Base-by-base conservation (phyloP, 495 filamentous ascomycete genomes). In the Daldinia loculata region DNA sequence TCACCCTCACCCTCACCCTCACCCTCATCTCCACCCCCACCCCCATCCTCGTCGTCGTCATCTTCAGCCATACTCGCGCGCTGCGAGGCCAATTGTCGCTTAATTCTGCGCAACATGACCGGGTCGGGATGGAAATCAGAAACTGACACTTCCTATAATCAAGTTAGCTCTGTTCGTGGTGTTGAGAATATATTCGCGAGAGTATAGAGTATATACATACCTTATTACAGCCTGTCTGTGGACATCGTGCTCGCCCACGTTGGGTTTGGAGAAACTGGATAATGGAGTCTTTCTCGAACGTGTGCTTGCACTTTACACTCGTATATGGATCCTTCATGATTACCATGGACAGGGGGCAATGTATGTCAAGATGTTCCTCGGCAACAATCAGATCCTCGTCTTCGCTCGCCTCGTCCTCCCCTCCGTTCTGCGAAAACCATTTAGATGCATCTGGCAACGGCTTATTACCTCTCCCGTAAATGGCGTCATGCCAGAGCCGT, bases 371-470 rank as follows among this genome's bases (percentile, higher is more conserved):
- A 17, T 84, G 86, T 70, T 90, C 91, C 58, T 89, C 81, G 62
- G 87, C 84, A 51, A 97, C 88, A 7, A 89, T 87, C 56, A 97
- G 81, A 32, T 97, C 93, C 24, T 95, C 92, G 51, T 92, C 90
- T 14, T 83, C 83, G 3, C 84, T 82, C 0, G 79, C 84, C 0
- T 74, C 77, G 59, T 32, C 75, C 56, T 65, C 71, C 61, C 63
- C 66, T 14, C 66, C 61, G 63, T 63, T 87, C 67, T 60, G 83
- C 78, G 45, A 83, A 76, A 95, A 95, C 92, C 92, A 95, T 14
- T 87, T 89, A 22, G 88, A 88, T 0, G 90, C 79, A 66, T 92
- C 86, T 0, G 92, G 90, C 17, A 94, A 71, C 0, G 89, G 88
- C 14, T 86, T 85, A 36, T 89, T 85, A 51, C 91, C 87, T 32